Base-by-base conservation (phyloP, 148 eudicot species). In the Arctostaphylos glauca region DNA sequence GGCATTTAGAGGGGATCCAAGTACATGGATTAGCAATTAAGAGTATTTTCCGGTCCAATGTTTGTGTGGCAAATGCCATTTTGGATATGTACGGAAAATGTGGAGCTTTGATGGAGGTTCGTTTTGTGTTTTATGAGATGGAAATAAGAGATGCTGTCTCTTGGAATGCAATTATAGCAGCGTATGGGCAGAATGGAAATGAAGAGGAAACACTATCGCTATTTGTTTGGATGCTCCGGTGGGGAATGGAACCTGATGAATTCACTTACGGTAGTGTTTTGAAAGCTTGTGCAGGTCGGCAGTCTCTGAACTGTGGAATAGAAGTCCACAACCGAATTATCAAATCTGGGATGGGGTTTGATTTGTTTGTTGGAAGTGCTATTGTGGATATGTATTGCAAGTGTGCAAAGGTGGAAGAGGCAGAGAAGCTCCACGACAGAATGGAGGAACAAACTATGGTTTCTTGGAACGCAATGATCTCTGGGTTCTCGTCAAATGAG, bases 41-140 rank as follows among this genome's bases (percentile, higher is more conserved):
- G 88, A 88, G 85, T 82, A 89, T 85, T 53, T 92, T 89, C 14
- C 48, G 44, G 74, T 76, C 86, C 56, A 89, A 90, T 86, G 83
- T 89, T 56, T 94, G 97, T 86, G 99, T 96, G 12, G 87, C 84
- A 41, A 96, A 96, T 88, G 93, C 99, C 73, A 86, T 94, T 81
- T 83, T 96, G 83, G 98, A 94, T 85, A 93, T 93, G 99, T 94
- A 96, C 83, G 99, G 97, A 74, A 94, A 96, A 88, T 94, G 95
- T 88, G 97, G 94, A 88, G 92, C 89, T 74, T 25, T 92, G 76
- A 19, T 53, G 38, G 94, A 86, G 84, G 95, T 97, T 79, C 85
- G 87, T 50, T 79, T 80, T 31, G 85, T 93, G 75, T 94, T 96
- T 81, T 88, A 88, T 84, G 91, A 87, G 83, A 96, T 96, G 99